Conservation (phyloP, 2,329 filamentous ascomycete species). For the Colletotrichum acutatum region DNA sequence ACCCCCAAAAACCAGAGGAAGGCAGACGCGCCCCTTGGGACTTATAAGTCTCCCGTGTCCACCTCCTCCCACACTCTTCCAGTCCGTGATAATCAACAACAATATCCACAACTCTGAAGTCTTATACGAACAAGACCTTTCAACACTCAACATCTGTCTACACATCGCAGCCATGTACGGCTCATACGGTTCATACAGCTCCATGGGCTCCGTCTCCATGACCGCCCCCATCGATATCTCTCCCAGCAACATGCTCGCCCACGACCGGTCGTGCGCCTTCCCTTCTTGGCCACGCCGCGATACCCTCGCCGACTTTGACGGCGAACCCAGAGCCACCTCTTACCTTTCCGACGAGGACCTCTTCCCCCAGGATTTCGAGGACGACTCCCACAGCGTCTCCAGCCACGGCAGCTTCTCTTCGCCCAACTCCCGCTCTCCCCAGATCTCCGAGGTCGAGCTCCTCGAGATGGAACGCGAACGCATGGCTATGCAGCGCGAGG, state of each 20-base stretch:
- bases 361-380: conserved; percentile 63
- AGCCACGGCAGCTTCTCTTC: conserved; percentile 56
- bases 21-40: conserved; percentile 29
- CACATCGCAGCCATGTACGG: conserved; percentile 57
- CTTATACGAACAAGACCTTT: conserved; percentile 21
- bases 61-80: conserved; percentile 20
- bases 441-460: conserved; percentile 58
- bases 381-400: conserved; percentile 60
- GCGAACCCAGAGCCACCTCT: conserved; percentile 58
- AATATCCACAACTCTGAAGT: conserved; percentile 14
- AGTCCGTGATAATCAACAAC: conserved; percentile 24
- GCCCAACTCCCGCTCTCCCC: conserved; percentile 51
- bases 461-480: conserved; percentile 63
- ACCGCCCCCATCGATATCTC: conserved; percentile 60
- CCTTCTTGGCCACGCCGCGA: conserved; percentile 69
- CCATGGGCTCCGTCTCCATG: conserved; percentile 51
- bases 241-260: conserved; percentile 50
- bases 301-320: conserved; percentile 58
- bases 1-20: conserved; percentile 20
- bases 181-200: conserved; percentile 63
- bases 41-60: conserved; percentile 36
- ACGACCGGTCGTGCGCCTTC: conserved; percentile 63
- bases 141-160: conserved; percentile 25
- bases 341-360: conserved; percentile 74
- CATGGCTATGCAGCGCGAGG: conserved; percentile 62